Conservation (phyloP, 73 alveolate species). For the Uronychia binucleata region DNA sequence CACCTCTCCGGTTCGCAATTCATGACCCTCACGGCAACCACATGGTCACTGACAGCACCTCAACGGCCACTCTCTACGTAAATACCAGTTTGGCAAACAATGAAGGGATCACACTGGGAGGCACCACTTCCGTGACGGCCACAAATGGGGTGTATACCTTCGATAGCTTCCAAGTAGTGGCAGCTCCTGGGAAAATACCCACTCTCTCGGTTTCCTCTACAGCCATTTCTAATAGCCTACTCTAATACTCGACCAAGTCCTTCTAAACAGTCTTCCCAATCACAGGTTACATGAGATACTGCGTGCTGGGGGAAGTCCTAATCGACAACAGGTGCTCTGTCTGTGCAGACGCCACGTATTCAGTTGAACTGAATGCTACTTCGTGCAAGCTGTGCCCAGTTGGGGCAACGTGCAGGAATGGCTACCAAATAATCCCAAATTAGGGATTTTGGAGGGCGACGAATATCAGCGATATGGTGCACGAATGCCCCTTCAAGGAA, state of each 20-base stretch:
- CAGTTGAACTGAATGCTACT: constrained; percentile 6
- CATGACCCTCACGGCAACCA: too few species aligned
- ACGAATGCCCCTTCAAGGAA: constrained; percentile 25
- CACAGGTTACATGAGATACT: neutral
- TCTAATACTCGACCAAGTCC: neutral
- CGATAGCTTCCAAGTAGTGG: neutral
- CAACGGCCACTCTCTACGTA: too few species aligned
- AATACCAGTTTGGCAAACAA: too few species aligned
- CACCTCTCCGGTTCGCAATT: too few species aligned
- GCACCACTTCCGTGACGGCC: constrained; percentile 3
- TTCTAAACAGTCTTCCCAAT: too few species aligned
- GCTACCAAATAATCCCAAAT: neutral
- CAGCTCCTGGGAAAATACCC: neutral
- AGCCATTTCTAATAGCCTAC: neutral
- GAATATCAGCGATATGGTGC: constrained; percentile 9
- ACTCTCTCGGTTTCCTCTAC: neutral
- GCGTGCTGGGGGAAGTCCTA: constrained; percentile 24
- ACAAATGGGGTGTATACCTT: constrained; percentile 11
- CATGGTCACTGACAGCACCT: too few species aligned
- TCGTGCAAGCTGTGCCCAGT: constrained; percentile 30
- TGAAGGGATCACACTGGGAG: neutral
- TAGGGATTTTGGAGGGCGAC: constrained; percentile 45
- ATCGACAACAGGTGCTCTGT: neutral
- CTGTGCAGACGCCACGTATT: constrained; percentile 25
- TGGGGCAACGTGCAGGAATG: constrained; percentile 49